These are phyloP conservation scores for Gloeostereum incarnatum DNA, from an alignment of 768 basidiomycete genomes.

Conservation along the genomic window DNA sequence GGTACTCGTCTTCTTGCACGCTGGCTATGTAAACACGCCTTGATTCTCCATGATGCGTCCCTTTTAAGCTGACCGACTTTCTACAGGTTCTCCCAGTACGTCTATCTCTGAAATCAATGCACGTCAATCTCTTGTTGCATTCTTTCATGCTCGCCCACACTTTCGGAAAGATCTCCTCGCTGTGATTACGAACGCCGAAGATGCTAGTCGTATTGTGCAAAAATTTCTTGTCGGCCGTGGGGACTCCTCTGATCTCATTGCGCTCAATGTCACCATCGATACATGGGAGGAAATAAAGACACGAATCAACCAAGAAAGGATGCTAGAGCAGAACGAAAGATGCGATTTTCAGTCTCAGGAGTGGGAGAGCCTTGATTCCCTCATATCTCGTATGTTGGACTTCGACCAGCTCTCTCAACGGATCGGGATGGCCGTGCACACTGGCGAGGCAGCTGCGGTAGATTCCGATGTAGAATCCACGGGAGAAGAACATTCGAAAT, in stretches of 20 bases:
- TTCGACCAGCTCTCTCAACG: constrained; percentile 42
- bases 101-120: constrained; percentile 62
- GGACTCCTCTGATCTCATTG: constrained; percentile 51
- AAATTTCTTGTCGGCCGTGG: constrained; percentile 65
- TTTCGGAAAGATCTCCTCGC: constrained; percentile 56
- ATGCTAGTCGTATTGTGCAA: constrained; percentile 69
- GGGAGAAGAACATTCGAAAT: constrained; percentile 8
- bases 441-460: constrained; percentile 13
- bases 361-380: constrained; percentile 47
- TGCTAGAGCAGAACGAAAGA: constrained; percentile 33
- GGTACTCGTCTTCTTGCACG: constrained; percentile 68
- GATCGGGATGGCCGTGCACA: constrained; percentile 42
- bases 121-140: constrained; percentile 69
- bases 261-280: constrained; percentile 53
- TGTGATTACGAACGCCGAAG: constrained; percentile 50
- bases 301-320: constrained; percentile 47
- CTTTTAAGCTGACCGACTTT: not conserved
- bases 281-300: constrained; percentile 46
- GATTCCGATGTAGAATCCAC: constrained; percentile 14
- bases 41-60: not conserved
- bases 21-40: constrained; percentile 68
- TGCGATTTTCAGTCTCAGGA: constrained; percentile 20
- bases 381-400: constrained; percentile 43
- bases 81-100: constrained; percentile 76
- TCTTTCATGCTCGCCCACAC: constrained; percentile 52